phyloP scores from a whole-genome alignment of 2,329 filamentous ascomycete genomes.

The Dactylellina sp. region DNA sequence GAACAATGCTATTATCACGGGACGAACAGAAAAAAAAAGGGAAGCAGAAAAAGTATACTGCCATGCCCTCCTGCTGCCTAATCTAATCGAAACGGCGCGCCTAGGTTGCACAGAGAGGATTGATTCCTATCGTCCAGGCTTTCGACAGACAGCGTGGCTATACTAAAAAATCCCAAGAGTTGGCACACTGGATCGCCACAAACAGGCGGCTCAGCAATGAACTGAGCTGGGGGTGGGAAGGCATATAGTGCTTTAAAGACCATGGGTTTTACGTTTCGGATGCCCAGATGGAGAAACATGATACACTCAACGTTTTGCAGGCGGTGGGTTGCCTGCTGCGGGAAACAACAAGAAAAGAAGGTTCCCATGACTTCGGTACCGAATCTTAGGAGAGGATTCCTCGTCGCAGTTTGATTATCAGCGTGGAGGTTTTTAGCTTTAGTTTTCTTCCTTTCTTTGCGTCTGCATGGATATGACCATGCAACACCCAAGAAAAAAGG shows the following conservation, averaged over 20 bases:
- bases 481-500: neutral
- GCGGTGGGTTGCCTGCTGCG: constrained; percentile 6
- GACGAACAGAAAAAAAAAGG: too few relatives aligned
- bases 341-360: constrained; percentile 25
- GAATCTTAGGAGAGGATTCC: constrained; percentile 28
- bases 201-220: neutral
- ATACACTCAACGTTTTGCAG: constrained; percentile 48
- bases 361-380: constrained; percentile 47
- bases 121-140: neutral
- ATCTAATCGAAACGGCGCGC: constrained; percentile 57
- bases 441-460: too few relatives aligned
- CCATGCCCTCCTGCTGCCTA: constrained; percentile 30
- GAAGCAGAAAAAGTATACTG: constrained; percentile 32
- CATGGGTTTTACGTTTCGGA: constrained; percentile 33
- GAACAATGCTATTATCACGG: constrained; percentile 18
- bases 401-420: constrained; percentile 40
- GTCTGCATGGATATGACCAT: constrained; percentile 32
- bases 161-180: neutral
- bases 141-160: neutral
- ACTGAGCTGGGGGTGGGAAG: neutral
- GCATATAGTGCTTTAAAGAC: neutral
- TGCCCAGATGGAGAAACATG: constrained; percentile 38
- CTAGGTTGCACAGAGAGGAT: constrained; percentile 22
- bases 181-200: constrained; percentile 5
- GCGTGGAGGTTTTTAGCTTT: constrained; percentile 11